Percentiles rank a stretch among this genome's conserved stretches.
Conservation (phyloP, 768 basidiomycete species). For the Pleurotus platypus region DNA sequence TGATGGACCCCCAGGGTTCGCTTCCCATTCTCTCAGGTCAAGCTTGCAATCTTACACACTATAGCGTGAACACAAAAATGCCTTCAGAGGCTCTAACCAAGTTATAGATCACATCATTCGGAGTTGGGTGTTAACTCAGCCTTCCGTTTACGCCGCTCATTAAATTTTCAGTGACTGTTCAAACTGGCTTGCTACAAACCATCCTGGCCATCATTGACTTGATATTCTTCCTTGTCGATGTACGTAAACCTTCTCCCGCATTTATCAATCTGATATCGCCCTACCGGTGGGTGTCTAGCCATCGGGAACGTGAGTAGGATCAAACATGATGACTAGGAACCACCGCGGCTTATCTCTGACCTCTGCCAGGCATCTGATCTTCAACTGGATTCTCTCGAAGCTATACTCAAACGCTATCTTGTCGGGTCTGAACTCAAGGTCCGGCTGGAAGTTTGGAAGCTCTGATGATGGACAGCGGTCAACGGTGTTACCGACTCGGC, state of each 20-base stretch:
- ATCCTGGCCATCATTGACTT: constrained; percentile 29
- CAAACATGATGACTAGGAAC: too few relatives aligned
- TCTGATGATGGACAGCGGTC: constrained; percentile 1
- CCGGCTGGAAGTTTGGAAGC: constrained; percentile 22
- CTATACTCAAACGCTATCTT: constrained; percentile 35
- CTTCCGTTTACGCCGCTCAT: neutral
- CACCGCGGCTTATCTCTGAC: too few relatives aligned
- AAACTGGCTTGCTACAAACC: constrained; percentile 31
- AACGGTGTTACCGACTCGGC: neutral
- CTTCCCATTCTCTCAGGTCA: neutral
- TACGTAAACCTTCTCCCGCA: constrained; percentile 10
- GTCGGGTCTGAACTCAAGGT: constrained; percentile 31
- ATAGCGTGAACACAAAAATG: constrained; percentile 37
- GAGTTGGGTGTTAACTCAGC: constrained; percentile 15
- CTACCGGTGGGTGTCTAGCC: constrained; percentile 6
- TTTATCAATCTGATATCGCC: neutral
- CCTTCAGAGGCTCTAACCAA: constrained; percentile 35
- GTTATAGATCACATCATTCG: constrained; percentile 40
- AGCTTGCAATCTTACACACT: neutral
- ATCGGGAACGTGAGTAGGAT: constrained; percentile 18
- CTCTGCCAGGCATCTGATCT: constrained; percentile 27
- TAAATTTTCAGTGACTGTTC: constrained; percentile 25
- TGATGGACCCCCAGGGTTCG: neutral
- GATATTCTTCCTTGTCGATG: constrained; percentile 23
- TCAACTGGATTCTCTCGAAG: constrained; percentile 35